Base-by-base conservation (phyloP, 495 filamentous ascomycete species). In the Achaetomiella virescens region DNA sequence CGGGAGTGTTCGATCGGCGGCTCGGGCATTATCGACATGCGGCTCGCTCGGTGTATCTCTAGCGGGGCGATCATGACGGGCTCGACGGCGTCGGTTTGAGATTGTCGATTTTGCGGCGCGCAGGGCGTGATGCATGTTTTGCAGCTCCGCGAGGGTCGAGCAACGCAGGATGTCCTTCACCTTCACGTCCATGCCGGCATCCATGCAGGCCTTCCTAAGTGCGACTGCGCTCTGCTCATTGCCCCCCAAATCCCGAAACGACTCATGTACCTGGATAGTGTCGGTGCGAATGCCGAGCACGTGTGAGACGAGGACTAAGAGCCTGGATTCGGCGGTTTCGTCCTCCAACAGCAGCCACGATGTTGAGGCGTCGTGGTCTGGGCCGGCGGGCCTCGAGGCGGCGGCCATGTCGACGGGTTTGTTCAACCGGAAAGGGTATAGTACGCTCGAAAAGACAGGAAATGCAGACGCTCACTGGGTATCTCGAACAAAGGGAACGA, bases 241-340 rank as follows among this genome's bases (percentile, higher is more conserved):
- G 7, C 73, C 73, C 14, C 73, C 72, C 41, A 76, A 63, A 18
- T 76, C 72, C 24, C 48, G 47, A 40, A 76, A 76, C 37, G 73
- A 76, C 24, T 65, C 61, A 36, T 71, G 59, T 18, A 65, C 35
- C 25, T 60, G 62, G 2, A 72, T 29, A 0, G 48, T 35, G n/a
- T 49, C 61, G 14, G 52, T 49, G 12, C 62, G 57, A 0, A 70
- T 55, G 25, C 62, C 62, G 7, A 76, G 64, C 7, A 71, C 64
- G 29, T 67, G 62, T 1, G 72, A 61, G 17, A 75, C 51, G 25
- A 68, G 61, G 1, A 52, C 55, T 12, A 61, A 58, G 21, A 76
- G 51, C 20, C 66, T 65, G 11, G 60, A 57, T 52, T 73, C 69
- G 49, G 65, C 43, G 2, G 67, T 59, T 36, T 66, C 65, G 51